Evolutionary conservation across 192 early-diverging fungal genomes (phyloP).

Genomic region (Backusella parvicylindrica): DNA sequence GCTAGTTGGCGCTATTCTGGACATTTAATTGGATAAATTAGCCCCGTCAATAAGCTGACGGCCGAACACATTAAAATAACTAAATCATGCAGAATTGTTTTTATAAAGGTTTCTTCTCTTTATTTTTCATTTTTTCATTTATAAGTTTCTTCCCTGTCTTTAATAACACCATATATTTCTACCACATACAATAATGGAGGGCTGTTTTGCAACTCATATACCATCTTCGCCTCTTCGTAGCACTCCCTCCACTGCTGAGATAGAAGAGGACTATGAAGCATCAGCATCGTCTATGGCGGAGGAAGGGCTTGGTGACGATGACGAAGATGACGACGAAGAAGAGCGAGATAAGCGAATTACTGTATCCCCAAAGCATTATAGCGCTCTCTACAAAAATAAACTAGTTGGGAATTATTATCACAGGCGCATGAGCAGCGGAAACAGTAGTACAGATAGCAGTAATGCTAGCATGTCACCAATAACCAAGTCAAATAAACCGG

Average conservation of each 20-base stretch:
- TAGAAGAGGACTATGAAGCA: background rate
- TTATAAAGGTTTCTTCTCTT: background rate
- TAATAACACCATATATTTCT: background rate
- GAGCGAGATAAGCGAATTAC: background rate
- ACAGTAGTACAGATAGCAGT: conserved; percentile 2
- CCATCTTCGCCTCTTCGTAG: background rate
- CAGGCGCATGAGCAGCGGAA: background rate
- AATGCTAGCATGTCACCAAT: background rate
- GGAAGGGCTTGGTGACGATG: background rate
- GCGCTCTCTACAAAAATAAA: background rate
- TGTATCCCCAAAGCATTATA: background rate
- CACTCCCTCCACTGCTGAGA: background rate
- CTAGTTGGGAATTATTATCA: background rate
- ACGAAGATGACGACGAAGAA: background rate
- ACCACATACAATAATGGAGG: background rate
- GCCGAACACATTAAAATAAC: no score
- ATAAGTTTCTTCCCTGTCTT: background rate
- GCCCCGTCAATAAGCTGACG: no score
- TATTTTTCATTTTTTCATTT: background rate
- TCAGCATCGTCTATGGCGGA: conserved; percentile 7
- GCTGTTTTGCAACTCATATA: background rate
- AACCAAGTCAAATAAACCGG: background rate
- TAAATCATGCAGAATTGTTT: no score
- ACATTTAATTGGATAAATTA: no score
- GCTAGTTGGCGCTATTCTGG: no score